These are phyloP conservation scores for Urostyla sp. DNA, from an alignment of 73 alveolate genomes.

Conservation along the genomic window DNA sequence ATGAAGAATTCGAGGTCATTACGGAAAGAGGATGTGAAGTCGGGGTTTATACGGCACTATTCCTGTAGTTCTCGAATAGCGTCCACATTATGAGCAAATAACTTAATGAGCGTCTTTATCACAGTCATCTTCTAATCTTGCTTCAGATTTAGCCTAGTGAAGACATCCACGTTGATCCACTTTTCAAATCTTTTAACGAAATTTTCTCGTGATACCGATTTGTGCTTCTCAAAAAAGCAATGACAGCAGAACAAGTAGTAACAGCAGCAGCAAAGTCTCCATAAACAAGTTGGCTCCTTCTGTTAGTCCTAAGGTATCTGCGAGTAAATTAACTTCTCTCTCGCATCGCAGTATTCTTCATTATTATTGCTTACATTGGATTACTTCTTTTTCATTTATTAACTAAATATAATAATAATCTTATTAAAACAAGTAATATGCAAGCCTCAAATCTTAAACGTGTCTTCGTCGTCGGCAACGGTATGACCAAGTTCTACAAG, in stretches of 20 bases:
- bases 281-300: conserved; percentile 22
- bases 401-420: neutral
- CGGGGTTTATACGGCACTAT: conserved; percentile 50
- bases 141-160: neutral
- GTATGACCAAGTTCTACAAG: conserved; percentile 91
- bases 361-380: neutral
- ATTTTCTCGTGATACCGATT: neutral
- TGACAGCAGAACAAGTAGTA: conserved; percentile 46
- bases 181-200: conserved; percentile 45
- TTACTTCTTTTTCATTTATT: neutral
- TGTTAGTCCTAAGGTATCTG: conserved; percentile 35
- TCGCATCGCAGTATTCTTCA: neutral
- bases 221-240: conserved; percentile 27
- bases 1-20: conserved; percentile 60
- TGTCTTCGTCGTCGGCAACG: conserved; percentile 92
- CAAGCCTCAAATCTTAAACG: conserved; percentile 5
- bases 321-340: conserved; percentile 1
- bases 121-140: conserved; percentile 5
- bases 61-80: conserved; percentile 44
- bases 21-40: conserved; percentile 47
- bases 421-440: conserved; percentile 27
- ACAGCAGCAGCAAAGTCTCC: conserved; percentile 53
- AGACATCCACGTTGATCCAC: conserved; percentile 25
- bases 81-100: conserved; percentile 36
- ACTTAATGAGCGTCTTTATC: conserved; percentile 15